Base-by-base conservation (phyloP, 495 filamentous ascomycete species). In the Clavariopsis aquatica region DNA sequence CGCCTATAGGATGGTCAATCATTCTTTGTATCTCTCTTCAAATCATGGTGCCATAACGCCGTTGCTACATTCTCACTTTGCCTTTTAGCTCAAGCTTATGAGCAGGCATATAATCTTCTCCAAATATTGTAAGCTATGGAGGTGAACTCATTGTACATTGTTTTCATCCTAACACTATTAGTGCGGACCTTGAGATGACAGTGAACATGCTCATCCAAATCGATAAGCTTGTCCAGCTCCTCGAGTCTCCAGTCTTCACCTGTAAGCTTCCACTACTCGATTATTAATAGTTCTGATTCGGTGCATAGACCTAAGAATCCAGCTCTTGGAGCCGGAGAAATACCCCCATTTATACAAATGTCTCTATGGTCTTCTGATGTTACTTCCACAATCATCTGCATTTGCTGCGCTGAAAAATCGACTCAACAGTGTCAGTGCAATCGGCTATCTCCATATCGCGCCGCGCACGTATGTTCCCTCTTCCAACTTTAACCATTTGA, bases 131-230 rank as follows among this genome's bases (percentile, higher is more conserved):
- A 73, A 27, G 19, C 4, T 36, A 31, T 15, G 23, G 7, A 24
- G 4, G 7, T 27, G 26, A 27, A 8, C 29, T 49, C 22, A n/a
- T 10, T 29, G 19, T 43, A 28, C 19, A 8, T 4, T 54, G 43
- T 29, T 4, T 23, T 58, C 38, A 62, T 67, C 65, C 81, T 87
- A 72, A 87, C 69, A 19, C 13, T 55, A 22, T 10, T 67, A 96
- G 92, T 76, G 95, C 92, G 54, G 95, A 99, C 65, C 83, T 99
- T 26, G 95, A 99, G 77, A 98, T 98, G 90, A 98, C 94, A 0
- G 93, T 99, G 66, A 96, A 94, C 65, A 94, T 97, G 78, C 85
- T 99, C 57, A 98, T 99, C 54, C 95, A 99, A 74, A 96, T 99
- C 72, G 95, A 99, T 76, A 99, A 99, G 74, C 83, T 99, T 41